Evolutionary conservation across 2,329 filamentous ascomycete genomes (phyloP).

Genomic region (Ceratocystis harringtonii): DNA sequence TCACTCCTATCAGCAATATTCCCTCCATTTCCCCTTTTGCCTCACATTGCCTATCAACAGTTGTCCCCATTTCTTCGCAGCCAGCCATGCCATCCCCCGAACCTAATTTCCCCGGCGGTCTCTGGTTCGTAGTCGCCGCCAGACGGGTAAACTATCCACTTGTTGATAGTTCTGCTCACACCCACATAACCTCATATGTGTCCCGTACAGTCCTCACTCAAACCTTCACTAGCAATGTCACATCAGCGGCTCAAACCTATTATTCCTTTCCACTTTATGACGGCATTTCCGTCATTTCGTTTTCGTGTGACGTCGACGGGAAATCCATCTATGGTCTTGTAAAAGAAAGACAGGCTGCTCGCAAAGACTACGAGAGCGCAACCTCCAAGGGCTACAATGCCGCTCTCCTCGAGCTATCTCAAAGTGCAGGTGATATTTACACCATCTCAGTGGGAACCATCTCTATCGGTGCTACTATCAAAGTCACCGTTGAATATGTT

Average conservation of each 20-base stretch:
- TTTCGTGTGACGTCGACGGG: constrained; percentile 47
- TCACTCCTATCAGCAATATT: background rate
- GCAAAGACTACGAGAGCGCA: constrained; percentile 43
- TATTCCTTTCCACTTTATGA: constrained; percentile 62
- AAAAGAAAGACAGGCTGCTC: constrained; percentile 49
- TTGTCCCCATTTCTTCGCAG: background rate
- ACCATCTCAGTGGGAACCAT: constrained; percentile 54
- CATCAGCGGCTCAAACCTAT: constrained; percentile 30
- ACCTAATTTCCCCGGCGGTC: background rate
- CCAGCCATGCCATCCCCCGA: background rate
- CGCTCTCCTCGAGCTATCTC: constrained; percentile 48
- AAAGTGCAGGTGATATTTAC: constrained; percentile 49
- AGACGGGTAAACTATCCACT: constrained; percentile 36
- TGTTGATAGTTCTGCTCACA: constrained; percentile 40
- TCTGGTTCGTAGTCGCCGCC: background rate
- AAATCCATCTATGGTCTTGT: constrained; percentile 49
- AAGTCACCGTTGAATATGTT: constrained; percentile 49
- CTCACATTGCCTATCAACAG: no score
- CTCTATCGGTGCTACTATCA: constrained; percentile 39
- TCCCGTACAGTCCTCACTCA: constrained; percentile 30
- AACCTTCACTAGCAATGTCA: constrained; percentile 45
- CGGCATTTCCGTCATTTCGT: constrained; percentile 53
- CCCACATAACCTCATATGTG: constrained; percentile 44
- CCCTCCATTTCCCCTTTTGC: no score
- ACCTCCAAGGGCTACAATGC: constrained; percentile 44